Percentiles rank a stretch among this genome's conserved stretches.
These are phyloP conservation scores for Picea mariana DNA, from an alignment of 83 land plant species.

Conservation along the genomic window DNA sequence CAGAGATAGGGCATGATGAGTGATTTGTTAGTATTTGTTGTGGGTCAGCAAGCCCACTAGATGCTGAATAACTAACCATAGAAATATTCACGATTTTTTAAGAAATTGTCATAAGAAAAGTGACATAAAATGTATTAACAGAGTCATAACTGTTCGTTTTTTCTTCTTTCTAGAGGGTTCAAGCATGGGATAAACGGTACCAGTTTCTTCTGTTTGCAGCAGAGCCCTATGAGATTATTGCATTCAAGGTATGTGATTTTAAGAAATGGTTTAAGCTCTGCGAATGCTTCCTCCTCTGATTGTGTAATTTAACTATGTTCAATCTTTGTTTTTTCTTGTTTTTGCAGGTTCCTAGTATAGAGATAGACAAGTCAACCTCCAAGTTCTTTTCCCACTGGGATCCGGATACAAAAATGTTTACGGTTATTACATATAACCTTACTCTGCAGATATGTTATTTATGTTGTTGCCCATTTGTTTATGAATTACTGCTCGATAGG, in stretches of 20 bases:
- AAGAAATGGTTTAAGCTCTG: background rate
- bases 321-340: background rate
- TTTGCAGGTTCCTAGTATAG: conserved; percentile 94
- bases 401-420: conserved; percentile 94
- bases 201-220: conserved; percentile 97
- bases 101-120: background rate
- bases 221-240: conserved; percentile 96
- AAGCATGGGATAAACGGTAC: conserved; percentile 80
- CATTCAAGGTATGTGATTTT: conserved; percentile 79
- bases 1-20: no score
- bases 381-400: conserved; percentile 99
- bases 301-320: background rate
- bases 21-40: no score
- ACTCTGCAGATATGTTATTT: conserved; percentile 10
- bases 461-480: conserved; percentile 8
- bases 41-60: no score
- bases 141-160: background rate
- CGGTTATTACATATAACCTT: conserved; percentile 47
- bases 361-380: conserved; percentile 88
- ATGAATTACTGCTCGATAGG: background rate
- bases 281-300: background rate
- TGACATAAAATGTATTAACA: background rate
- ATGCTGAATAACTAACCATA: no score
- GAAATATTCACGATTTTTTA: no score
- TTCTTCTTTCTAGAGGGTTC: conserved; percentile 58